Base-by-base conservation (phyloP, 306 rosid genomes). In the Coriaria nepalensis region DNA sequence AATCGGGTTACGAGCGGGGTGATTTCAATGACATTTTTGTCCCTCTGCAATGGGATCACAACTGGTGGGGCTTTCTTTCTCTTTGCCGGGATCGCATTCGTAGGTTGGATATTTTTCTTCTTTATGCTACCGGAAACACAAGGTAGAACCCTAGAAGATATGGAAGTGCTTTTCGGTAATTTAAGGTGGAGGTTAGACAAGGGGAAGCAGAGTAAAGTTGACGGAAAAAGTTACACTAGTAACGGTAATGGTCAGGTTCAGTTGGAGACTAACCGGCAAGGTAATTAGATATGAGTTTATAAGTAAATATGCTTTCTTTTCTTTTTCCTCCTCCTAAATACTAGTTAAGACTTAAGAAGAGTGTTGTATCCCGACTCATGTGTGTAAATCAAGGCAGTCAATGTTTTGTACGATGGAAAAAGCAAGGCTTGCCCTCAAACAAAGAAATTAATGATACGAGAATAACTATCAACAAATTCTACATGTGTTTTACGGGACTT, bases 61-160 rank as follows among this genome's bases (percentile, higher is more conserved):
- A 73, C 73, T 52, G 87, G 81, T 0, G 83, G 93, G 6, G 69
- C 83, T 10, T 82, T 82, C 73, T 82, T 73, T 20, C 59, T 75
- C 0, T 82, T 47, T 8, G 74, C 47, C 2, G 68, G 59, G 0
- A 36, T 82, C 4, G 83, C 79, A 0, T 0, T 13, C 0, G 34
- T 41, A 35, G 80, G 69, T 0, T 75, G 81, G 83, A 6, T 75
- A 29, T 78, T 82, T 68, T 75, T 78, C 13, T 82, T 37, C 6
- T 50, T 49, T 0, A 2, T 68, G 55, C 67, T 82, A 34, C 93
- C 83, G 2, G 93, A 82, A 51, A 82, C 87, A 10, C 64, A 52
- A 8, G 83, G 87, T 3, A 75, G 58, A 51, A 70, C 87, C 4
- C 79, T 82, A 0, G 93, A 82, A 35, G 83, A 75, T 0, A 78